Conservation (phyloP, 352 stramenopile genomes). For the Phytophthora europaea region DNA sequence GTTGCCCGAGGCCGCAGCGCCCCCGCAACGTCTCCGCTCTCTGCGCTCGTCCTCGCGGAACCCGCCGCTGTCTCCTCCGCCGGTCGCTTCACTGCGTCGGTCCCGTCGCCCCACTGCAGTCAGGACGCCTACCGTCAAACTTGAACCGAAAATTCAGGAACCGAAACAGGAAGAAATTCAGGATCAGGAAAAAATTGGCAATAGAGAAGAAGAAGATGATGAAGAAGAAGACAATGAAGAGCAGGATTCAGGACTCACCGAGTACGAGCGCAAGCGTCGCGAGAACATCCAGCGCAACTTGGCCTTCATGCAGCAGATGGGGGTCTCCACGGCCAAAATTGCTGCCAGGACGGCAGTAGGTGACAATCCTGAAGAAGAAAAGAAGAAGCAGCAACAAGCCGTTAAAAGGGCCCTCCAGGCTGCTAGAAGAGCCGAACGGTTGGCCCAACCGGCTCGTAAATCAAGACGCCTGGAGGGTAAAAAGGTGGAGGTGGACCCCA, state of each 20-base stretch:
- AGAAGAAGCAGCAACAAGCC: constrained; percentile 23
- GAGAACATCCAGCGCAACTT: constrained; percentile 90
- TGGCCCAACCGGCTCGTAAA: constrained; percentile 60
- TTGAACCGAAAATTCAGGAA: constrained; percentile 15
- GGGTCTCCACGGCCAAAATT: constrained; percentile 81
- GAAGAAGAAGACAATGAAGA: constrained; percentile 17
- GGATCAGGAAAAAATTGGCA: constrained; percentile 1
- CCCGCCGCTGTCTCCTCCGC: constrained; percentile 26
- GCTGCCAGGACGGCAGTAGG: constrained; percentile 59
- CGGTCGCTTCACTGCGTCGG: constrained; percentile 25
- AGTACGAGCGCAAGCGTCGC: constrained; percentile 85
- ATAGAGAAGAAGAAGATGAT: constrained; percentile 10
- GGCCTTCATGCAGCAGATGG: constrained; percentile 87
- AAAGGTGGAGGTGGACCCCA: constrained; percentile 48
- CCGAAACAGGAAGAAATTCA: not conserved
- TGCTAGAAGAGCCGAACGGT: constrained; percentile 21
- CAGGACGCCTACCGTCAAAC: constrained; percentile 4
- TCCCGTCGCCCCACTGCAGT: constrained; percentile 8
- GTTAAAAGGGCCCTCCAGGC: constrained; percentile 26
- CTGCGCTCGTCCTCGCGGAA: constrained; percentile 24
- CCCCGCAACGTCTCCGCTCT: constrained; percentile 32
- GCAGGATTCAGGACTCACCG: constrained; percentile 43
- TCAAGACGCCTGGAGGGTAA: constrained; percentile 75
- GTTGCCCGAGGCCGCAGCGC: constrained; percentile 3
- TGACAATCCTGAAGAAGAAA: constrained; percentile 7